Base-by-base conservation (phyloP, 2,329 filamentous ascomycete genomes). In the Colletotrichum tamarilloi region DNA sequence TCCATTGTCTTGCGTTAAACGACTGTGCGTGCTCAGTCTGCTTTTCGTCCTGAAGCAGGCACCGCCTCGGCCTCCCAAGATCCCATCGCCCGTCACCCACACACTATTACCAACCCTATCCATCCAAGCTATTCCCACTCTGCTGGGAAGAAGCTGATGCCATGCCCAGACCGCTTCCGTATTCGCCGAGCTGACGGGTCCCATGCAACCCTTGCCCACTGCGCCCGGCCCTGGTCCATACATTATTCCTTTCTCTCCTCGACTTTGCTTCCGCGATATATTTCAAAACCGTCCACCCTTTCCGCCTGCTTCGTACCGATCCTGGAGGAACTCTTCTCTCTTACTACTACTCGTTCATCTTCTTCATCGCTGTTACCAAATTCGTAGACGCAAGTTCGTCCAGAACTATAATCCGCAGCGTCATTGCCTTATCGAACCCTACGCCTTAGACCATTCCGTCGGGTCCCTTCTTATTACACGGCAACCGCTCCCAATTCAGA, bases 1-100 rank as follows among this genome's bases (percentile, higher is more conserved):
- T 60, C 59, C 55, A 56, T 24, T 73, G 72, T 74, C 72, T 74
- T 74, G 74, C 72, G 64, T 67, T 62, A 53, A 53, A 68, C 49
- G 56, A 72, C 72, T 65, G 72, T 71, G 66, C 56, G 53, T 46
- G 32, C 65, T 72, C 55, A 60, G 32, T 75, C 55, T 72, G 49
- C 56, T 74, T 74, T 71, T 72, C 74, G 62, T 72, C 72, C 74
- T 75, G 72, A 74, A 72, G 74, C 74, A 73, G 62, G 60, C 64
- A 71, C 65, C 68, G 64, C 67, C 60, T 73, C 74, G 68, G 68
- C 68, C 72, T 46, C 42, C 30, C 62, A 28, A 70, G 70, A 68
- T 70, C 53, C 73, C 72, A 73, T 73, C 56, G 63, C 30, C 56
- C 64, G 62, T 68, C 72, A 65, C 52, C 64, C 72, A 74, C 72